Evolutionary conservation across 2,329 filamentous ascomycete genomes (phyloP), one percentile per base, ranked within the genome.

Genomic region (Elsinoe arachidis): DNA sequence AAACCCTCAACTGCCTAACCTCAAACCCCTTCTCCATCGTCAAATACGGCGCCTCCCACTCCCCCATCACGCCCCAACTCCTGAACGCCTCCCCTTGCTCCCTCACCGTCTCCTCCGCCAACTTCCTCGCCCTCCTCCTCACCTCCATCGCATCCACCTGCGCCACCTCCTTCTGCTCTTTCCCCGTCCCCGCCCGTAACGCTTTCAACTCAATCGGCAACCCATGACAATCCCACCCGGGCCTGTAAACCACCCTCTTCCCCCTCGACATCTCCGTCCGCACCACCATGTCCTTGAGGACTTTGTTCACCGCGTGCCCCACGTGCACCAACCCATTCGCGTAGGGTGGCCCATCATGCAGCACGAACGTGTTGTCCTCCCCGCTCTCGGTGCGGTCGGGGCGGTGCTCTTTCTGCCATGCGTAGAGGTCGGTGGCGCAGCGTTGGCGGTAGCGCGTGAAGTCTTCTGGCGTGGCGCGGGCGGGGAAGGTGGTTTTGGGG

Each of bases 151-250:
- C 68, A 9, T 72, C 64, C 59, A 64, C 59, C 39, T 58, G 57
- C 54, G 64, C 65, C 14, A 19, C 30, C 63, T 23, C 64, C 63
- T 19, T 73, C 66, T n/a, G 72, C 68, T 21, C 41, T n/a, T 44
- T 15, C 46, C 60, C 61, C 61, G 70, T 70, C 63, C 72, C 67
- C 63, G 74, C 72, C 65, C 87, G 87, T 14, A 99, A 79, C 21
- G 91, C 93, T 73, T 97, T 99, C 65, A 97, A 80, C 77, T 99
- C 93, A 67, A 99, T 99, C 1, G 93, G 93, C 51, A 99, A 79
- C 0, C 93, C 93, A 76, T 99, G 93, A 63, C 93, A 99, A 70
- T 99, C 95, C 93, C 93, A 99, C 46, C 93, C 92, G 1, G 93
- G 93, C 14, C 90, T 78, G 67, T 95, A 99, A 38, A 84, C 78